Percentiles rank a stretch among this genome's conserved stretches.
Conservation (phyloP, 1,139 yeast genomes). For the Hyphopichia fennica region DNA sequence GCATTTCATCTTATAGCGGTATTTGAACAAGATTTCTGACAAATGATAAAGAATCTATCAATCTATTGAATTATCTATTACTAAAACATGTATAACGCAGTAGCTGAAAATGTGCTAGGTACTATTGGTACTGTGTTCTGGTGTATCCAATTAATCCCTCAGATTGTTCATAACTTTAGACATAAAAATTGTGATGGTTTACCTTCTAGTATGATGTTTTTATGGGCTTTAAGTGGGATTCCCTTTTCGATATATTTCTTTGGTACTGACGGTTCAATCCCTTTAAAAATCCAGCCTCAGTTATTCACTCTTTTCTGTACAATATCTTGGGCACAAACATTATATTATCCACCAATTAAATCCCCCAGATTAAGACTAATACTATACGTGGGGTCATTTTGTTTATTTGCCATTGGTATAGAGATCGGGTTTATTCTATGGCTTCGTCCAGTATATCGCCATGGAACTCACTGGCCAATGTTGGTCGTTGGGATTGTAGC, state of each 20-base stretch:
- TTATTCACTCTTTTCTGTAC: constrained; percentile 73
- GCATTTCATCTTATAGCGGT: too few relatives aligned
- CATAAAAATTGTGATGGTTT: constrained; percentile 82
- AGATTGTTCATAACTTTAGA: constrained; percentile 67
- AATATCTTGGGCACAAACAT: constrained; percentile 67
- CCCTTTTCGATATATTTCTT: constrained; percentile 84
- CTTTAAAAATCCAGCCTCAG: constrained; percentile 84
- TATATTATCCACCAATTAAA: constrained; percentile 76
- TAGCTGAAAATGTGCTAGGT: constrained; percentile 77
- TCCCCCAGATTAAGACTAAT: constrained; percentile 39
- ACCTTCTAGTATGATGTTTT: constrained; percentile 78
- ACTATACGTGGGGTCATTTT: constrained; percentile 33
- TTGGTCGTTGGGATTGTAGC: constrained; percentile 79
- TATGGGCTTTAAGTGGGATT: constrained; percentile 82
- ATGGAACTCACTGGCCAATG: constrained; percentile 73
- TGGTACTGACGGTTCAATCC: constrained; percentile 68
- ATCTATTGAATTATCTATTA: too few relatives aligned
- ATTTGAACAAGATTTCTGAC: too few relatives aligned
- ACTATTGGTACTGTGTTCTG: constrained; percentile 87
- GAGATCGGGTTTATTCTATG: constrained; percentile 76
- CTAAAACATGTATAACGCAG: constrained; percentile 20
- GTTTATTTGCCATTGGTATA: constrained; percentile 52
- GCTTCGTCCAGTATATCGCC: constrained; percentile 62
- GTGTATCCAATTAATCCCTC: constrained; percentile 90
- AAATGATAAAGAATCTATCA: too few relatives aligned